Conservation (phyloP, 1,284 basidiomycete species). For the Sporisorium exsertum region DNA sequence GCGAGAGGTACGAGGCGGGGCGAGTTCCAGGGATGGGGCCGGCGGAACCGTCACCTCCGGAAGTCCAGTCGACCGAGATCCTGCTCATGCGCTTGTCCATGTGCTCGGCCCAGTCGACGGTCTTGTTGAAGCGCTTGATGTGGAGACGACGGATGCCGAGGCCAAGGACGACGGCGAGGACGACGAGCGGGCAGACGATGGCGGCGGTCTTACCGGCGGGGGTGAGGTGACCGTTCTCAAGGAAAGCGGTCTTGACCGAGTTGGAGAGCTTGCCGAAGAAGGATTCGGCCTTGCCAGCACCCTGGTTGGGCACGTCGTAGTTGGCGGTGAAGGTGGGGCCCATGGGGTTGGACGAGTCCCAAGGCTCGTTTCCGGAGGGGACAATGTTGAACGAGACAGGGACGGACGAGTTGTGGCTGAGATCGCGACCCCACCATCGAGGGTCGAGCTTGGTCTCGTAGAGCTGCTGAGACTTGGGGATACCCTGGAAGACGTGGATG, state of each 20-base stretch:
- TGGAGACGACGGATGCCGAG: slow-evolving; percentile 63
- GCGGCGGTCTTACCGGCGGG: slow-evolving; percentile 62
- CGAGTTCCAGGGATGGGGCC: slow-evolving; percentile 59
- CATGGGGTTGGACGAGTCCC: slow-evolving; percentile 65
- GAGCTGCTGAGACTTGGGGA: slow-evolving; percentile 47
- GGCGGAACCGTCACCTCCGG: slow-evolving; percentile 60
- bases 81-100: slow-evolving; percentile 68
- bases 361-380: slow-evolving; percentile 64
- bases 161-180: slow-evolving; percentile 53
- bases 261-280: slow-evolving; percentile 50
- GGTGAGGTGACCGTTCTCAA: slow-evolving; percentile 54
- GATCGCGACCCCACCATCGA: slow-evolving; percentile 62
- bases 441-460: slow-evolving; percentile 59
- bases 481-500: slow-evolving; percentile 59
- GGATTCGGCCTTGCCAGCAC: slow-evolving; percentile 44
- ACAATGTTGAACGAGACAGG: slow-evolving; percentile 67
- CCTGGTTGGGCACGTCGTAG: slow-evolving; percentile 55
- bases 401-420: slow-evolving; percentile 43
- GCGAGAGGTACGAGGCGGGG: slow-evolving; percentile 55
- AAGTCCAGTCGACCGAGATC: slow-evolving; percentile 64
- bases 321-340: slow-evolving; percentile 62
- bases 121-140: slow-evolving; percentile 67
- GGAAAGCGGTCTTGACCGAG: slow-evolving; percentile 59
- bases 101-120: slow-evolving; percentile 65
- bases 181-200: slow-evolving; percentile 63